Base-by-base conservation (phyloP, 768 basidiomycete species). In the Punctularia strigosozonata region DNA sequence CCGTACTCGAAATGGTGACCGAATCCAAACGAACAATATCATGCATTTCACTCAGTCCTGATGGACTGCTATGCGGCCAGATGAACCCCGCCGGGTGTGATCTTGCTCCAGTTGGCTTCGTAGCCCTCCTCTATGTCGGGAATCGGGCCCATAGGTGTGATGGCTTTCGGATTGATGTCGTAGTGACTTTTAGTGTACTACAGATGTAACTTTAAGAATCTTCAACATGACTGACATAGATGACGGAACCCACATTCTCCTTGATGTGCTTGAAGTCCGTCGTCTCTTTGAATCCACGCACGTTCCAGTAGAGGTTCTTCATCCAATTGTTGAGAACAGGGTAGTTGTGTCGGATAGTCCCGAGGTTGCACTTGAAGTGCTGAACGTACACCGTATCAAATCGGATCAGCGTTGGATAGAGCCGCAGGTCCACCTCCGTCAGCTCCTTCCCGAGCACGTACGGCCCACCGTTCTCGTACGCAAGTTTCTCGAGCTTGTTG, bases 1-100 rank as follows among this genome's bases (percentile, higher is more conserved):
- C 74, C 80, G 4, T 85, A 85, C 51, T 64, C 73, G 15, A 75
- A 65, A 50, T 84, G 80, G 81, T 83, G 60, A 52, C n/a, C n/a
- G n/a, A n/a, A n/a, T n/a, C n/a, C n/a, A n/a, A n/a, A n/a, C n/a
- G n/a, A n/a, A n/a, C n/a, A n/a, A n/a, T n/a, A n/a, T n/a, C n/a
- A n/a, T n/a, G n/a, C n/a, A n/a, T n/a, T n/a, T n/a, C n/a, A n/a
- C n/a, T n/a, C n/a, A n/a, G n/a, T n/a, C n/a, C n/a, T n/a, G n/a
- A n/a, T n/a, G n/a, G n/a, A n/a, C n/a, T n/a, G n/a, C n/a, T n/a
- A n/a, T n/a, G 26, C 26, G 26, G 26, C 10, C 15, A 28, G 15
- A 8, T 28, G 8, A 8, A 28, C 26, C 15, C 26, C 26, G 8
- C 26, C 26, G 10, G 26, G 26, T 15, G 8, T 28, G 10, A 28